Percentiles rank a stretch among this genome's conserved stretches.
phyloP scores from a whole-genome alignment of 345 rosid species.

The Punica granatum region DNA sequence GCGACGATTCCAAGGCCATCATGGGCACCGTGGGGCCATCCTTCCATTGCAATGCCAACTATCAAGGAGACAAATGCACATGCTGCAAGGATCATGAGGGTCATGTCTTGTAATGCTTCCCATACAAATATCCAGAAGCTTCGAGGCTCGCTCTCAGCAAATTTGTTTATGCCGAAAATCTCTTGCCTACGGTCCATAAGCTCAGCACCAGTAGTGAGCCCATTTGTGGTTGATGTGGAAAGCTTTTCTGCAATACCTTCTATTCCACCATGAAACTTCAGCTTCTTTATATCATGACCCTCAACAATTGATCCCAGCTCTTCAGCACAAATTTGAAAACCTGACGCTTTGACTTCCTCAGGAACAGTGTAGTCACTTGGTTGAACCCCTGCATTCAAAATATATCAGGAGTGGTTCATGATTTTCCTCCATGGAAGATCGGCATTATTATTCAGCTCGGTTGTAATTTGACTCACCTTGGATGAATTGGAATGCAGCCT shows the following conservation, averaged over 20 bases:
- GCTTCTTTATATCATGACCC: constrained; percentile 70
- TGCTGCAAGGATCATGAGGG: constrained; percentile 81
- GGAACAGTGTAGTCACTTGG: constrained; percentile 77
- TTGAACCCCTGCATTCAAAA: constrained; percentile 38
- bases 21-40: constrained; percentile 92
- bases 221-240: constrained; percentile 41
- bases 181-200: constrained; percentile 50
- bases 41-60: constrained; percentile 90
- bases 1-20: constrained; percentile 93
- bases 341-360: constrained; percentile 73
- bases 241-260: constrained; percentile 62
- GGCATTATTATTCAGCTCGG: background rate
- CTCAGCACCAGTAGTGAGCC: constrained; percentile 35
- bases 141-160: constrained; percentile 56
- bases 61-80: constrained; percentile 83
- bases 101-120: constrained; percentile 97
- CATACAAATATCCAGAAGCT: constrained; percentile 81
- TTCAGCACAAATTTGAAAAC: constrained; percentile 72
- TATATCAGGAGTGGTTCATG: background rate
- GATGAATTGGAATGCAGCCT: constrained; percentile 84
- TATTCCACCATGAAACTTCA: constrained; percentile 69
- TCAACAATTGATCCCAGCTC: constrained; percentile 84
- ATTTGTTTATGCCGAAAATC: constrained; percentile 70
- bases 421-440: background rate
- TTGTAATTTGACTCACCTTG: constrained; percentile 34